Evolutionary conservation across 768 basidiomycete genomes (phyloP).

Genomic region (Paxillus rubicundulus): DNA sequence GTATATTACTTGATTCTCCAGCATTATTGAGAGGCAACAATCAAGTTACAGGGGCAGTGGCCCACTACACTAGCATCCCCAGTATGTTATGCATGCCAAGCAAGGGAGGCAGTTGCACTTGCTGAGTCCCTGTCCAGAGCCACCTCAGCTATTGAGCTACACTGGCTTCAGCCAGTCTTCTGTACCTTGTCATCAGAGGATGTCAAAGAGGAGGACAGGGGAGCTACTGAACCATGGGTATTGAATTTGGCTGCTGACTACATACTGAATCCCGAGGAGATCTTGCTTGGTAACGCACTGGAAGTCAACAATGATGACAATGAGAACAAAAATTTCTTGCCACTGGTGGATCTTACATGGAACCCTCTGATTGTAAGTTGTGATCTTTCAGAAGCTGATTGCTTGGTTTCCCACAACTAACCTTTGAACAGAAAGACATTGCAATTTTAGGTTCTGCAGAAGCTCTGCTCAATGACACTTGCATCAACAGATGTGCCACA

Average conservation of each 20-base stretch:
- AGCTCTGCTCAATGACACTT: constrained; percentile 6
- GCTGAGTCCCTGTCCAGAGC: not conserved
- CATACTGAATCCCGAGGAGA: not conserved
- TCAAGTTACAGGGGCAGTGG: constrained; percentile 18
- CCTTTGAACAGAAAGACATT: constrained; percentile 11
- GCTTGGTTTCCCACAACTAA: not conserved
- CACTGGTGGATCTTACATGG: not conserved
- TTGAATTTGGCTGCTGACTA: not conserved
- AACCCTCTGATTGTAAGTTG: not conserved
- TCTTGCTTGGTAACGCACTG: not conserved
- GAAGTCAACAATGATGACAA: not conserved
- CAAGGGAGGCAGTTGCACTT: not conserved
- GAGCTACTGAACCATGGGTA: too few relatives aligned
- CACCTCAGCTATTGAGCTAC: not conserved
- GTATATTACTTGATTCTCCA: not conserved
- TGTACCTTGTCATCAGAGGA: not conserved
- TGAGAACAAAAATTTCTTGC: not conserved
- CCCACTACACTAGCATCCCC: constrained; percentile 10
- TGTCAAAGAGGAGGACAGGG: not conserved
- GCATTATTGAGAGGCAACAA: constrained; percentile 7
- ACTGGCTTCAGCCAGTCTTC: not conserved
- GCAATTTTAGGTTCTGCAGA: not conserved
- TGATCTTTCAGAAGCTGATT: not conserved
- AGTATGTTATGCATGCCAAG: constrained; percentile 8
- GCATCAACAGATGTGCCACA: constrained; percentile 11